Evolutionary conservation across 2,329 filamentous ascomycete genomes (phyloP), one percentile per base, ranked within the genome.

Genomic region (Graphiopsis chlorocephala): DNA sequence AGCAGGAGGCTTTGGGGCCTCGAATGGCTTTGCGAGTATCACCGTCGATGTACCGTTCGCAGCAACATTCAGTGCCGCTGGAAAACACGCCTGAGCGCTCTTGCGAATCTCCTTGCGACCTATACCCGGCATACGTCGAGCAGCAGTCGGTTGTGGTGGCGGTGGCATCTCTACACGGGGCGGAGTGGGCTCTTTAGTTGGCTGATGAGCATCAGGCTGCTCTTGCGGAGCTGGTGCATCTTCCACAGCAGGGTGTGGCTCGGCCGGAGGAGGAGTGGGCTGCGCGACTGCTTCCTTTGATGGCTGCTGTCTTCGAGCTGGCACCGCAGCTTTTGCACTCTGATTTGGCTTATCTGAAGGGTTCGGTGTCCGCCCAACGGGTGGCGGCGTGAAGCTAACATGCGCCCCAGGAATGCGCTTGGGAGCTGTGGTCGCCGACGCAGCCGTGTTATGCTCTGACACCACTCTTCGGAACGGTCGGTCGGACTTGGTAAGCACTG

Each of bases 21-120:
- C 72, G 65, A 76, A 76, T 0, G 71, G 71, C 52, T 69, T 72
- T 35, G 67, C 65, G 1, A 74, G 63, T 26, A 75, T 68, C 10
- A 74, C 72, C 4, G 70, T 68, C 2, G 71, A 69, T 28, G 71
- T 72, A 29, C 69, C 71, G 15, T 68, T 70, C 11, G 69, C 52
- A 17, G 67, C 67, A 11, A 68, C 65, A 59, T 73, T 71, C 31
- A 73, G 67, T 4, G 63, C 56, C 17, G 55, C 53, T 25, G 45
- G 45, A 29, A 67, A 62, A 52, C 38, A 55, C 29, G 47, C 48
- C 25, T 31, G 60, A 2, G 61, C 64, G 23, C 53, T 63, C 20
- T 63, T 64, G 29, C 59, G 50, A 35, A 59, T 55, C 53, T 60
- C 48, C 15, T 23, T 63, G 4, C 55, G 60, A 3, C 58, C 56